Evolutionary conservation across 2,329 filamentous ascomycete species (phyloP).

Genomic region (Camillea tinctor): DNA sequence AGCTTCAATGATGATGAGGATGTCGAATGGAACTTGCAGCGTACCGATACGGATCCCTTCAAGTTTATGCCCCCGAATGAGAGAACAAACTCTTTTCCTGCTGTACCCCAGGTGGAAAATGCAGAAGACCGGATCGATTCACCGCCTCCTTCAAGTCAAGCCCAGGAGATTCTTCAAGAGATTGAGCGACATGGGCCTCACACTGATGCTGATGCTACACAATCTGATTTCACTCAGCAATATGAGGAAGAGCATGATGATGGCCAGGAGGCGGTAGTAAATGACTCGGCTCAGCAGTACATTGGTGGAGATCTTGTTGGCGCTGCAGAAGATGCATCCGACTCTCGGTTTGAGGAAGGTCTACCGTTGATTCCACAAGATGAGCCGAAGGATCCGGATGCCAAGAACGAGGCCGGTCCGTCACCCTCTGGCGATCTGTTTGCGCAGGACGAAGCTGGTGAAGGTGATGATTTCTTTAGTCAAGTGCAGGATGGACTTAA

Average conservation of each 20-base stretch:
- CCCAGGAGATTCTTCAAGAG: slow-evolving; percentile 52
- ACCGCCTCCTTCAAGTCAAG: slow-evolving; percentile 49
- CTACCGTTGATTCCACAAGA: slow-evolving; percentile 57
- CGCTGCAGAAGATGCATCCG: slow-evolving; percentile 42
- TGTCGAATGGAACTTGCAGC: slow-evolving; percentile 54
- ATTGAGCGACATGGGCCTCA: slow-evolving; percentile 48
- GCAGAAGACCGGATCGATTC: slow-evolving; percentile 34
- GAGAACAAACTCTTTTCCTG: slow-evolving; percentile 63
- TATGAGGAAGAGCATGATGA: slow-evolving; percentile 32
- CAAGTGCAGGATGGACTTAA: slow-evolving; percentile 41
- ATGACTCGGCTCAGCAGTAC: slow-evolving; percentile 32
- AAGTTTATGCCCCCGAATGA: slow-evolving; percentile 57
- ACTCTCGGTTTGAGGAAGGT: slow-evolving; percentile 68
- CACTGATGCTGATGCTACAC: slow-evolving; percentile 38
- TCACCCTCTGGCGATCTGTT: slow-evolving; percentile 36
- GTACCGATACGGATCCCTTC: slow-evolving; percentile 56
- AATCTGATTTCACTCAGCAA: slow-evolving; percentile 35
- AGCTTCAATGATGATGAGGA: slow-evolving; percentile 59
- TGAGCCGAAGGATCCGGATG: slow-evolving; percentile 26
- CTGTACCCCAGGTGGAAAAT: slow-evolving; percentile 45
- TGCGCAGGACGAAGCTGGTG: slow-evolving; percentile 41
- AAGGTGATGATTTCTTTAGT: slow-evolving; percentile 63
- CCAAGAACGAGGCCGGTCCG: slow-evolving; percentile 25
- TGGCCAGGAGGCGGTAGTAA: slow-evolving; percentile 14
- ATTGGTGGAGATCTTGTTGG: slow-evolving; percentile 45